Percentiles rank a stretch among this genome's conserved stretches.
These are phyloP conservation scores for Pochonia chlamydosporia DNA, from an alignment of 2,329 filamentous ascomycete species.

Conservation along the genomic window DNA sequence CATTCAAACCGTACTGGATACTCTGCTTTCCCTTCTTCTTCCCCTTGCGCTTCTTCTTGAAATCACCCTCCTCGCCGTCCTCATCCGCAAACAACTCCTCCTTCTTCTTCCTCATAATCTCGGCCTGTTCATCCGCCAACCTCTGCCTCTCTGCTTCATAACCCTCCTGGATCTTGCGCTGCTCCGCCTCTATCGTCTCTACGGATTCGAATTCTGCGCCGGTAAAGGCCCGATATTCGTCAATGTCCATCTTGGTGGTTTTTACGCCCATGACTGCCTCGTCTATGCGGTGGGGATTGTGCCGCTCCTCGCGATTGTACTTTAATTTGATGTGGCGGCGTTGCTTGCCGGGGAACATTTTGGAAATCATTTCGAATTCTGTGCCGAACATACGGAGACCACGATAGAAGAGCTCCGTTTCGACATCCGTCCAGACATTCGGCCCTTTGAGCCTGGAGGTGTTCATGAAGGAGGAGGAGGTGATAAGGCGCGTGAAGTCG, in stretches of 20 bases:
- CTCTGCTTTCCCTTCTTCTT: constrained; percentile 25
- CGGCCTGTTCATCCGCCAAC: constrained; percentile 40
- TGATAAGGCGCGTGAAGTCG: constrained; percentile 69
- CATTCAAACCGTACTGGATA: constrained; percentile 30
- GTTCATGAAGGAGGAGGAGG: constrained; percentile 59
- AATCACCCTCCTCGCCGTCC: constrained; percentile 16
- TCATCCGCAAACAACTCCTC: constrained; percentile 44
- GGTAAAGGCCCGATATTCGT: constrained; percentile 52
- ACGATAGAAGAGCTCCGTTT: constrained; percentile 71
- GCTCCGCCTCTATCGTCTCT: constrained; percentile 51
- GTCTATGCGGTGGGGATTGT: constrained; percentile 58
- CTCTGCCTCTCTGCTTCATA: constrained; percentile 39
- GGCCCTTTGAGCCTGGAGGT: constrained; percentile 56
- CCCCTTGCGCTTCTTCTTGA: constrained; percentile 26
- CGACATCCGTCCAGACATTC: constrained; percentile 64
- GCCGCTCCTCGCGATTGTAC: constrained; percentile 72
- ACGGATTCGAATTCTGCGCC: constrained; percentile 49
- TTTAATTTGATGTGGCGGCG: constrained; percentile 75
- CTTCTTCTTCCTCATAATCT: constrained; percentile 40
- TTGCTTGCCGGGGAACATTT: constrained; percentile 67
- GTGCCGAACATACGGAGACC: constrained; percentile 73
- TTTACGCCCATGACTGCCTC: constrained; percentile 57
- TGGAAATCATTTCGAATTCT: constrained; percentile 74
- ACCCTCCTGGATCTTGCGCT: constrained; percentile 38
- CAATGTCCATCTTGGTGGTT: constrained; percentile 51